Evolutionary conservation across 768 basidiomycete species (phyloP).

Genomic region (Mrakia gelida): DNA sequence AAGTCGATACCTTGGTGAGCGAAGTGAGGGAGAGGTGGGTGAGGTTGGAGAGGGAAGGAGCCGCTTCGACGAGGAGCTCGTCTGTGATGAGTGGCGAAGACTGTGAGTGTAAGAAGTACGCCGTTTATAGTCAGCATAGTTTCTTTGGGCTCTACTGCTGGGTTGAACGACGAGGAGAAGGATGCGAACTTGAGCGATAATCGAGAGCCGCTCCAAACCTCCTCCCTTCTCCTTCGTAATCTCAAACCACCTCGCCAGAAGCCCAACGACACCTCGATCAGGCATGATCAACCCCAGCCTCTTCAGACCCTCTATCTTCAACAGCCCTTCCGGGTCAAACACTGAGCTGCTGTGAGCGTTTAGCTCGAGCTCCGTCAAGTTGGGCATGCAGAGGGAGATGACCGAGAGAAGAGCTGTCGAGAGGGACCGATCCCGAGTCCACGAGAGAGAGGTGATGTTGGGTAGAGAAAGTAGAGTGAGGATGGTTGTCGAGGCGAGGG

Average conservation of each 20-base stretch:
- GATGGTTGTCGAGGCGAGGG: slow-evolving; percentile 14
- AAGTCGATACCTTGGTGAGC: background rate
- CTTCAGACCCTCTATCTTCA: slow-evolving; percentile 5
- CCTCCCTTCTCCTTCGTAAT: background rate
- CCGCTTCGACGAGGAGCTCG: background rate
- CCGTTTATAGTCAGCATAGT: background rate
- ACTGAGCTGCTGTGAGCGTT: slow-evolving; percentile 20
- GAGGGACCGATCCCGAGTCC: slow-evolving; percentile 21
- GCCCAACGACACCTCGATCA: slow-evolving; percentile 11
- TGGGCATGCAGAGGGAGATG: slow-evolving; percentile 13
- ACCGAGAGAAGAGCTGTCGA: slow-evolving; percentile 12
- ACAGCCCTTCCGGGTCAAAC: slow-evolving; percentile 10
- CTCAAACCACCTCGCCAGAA: slow-evolving; percentile 20
- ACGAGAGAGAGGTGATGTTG: slow-evolving; percentile 28
- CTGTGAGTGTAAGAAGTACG: background rate
- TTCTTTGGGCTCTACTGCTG: background rate
- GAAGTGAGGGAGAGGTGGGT: slow-evolving; percentile 13
- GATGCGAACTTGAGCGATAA: slow-evolving; percentile 15
- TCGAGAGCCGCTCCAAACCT: slow-evolving; percentile 7
- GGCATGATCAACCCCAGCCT: slow-evolving; percentile 28
- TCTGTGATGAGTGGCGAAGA: slow-evolving; percentile 27
- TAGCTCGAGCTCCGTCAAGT: slow-evolving; percentile 23
- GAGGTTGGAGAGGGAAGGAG: slow-evolving; percentile 15
- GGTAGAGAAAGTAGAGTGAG: slow-evolving; percentile 18
- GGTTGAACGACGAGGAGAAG: background rate